Conservation (phyloP, 139 green algal genomes). For the Chlorella vulgaris region DNA sequence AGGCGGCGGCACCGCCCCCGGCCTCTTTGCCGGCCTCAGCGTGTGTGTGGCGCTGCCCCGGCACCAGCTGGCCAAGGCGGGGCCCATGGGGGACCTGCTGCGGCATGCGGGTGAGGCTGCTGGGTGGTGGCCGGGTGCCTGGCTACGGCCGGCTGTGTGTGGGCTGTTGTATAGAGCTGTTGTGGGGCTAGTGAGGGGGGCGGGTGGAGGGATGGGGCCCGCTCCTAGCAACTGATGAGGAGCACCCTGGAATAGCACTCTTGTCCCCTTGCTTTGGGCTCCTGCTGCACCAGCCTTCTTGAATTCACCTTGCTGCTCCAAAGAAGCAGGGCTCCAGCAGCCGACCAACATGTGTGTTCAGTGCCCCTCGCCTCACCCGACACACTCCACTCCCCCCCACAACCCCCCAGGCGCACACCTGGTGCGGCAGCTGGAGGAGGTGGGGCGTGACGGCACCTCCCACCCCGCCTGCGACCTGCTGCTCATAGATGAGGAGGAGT, state of each 20-base stretch:
- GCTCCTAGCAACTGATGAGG: no score
- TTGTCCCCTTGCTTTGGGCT: no score
- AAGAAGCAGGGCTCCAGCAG: no score
- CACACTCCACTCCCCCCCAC: no score
- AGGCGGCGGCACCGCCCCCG: not conserved
- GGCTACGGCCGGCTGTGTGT: not conserved
- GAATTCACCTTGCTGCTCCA: no score
- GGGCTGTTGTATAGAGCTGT: not conserved
- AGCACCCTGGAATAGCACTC: no score
- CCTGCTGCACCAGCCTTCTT: no score
- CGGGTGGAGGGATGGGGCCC: no score
- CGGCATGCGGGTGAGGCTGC: not conserved
- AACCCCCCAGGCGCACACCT: not conserved
- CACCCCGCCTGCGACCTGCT: conserved; percentile 13
- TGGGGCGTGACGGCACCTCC: not conserved
- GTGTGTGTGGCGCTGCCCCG: not conserved
- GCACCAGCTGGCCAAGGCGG: not conserved
- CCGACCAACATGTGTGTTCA: no score
- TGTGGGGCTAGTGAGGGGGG: not conserved
- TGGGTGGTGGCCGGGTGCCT: not conserved
- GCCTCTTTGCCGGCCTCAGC: conserved; percentile 18
- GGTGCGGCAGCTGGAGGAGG: not conserved
- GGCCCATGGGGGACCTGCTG: not conserved
- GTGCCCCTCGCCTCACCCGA: no score
- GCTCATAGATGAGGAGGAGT: conserved; percentile 3